Evolutionary conservation across 768 basidiomycete genomes (phyloP), one percentile per base, ranked within the genome.

Genomic region (Fomitopsis serialis): DNA sequence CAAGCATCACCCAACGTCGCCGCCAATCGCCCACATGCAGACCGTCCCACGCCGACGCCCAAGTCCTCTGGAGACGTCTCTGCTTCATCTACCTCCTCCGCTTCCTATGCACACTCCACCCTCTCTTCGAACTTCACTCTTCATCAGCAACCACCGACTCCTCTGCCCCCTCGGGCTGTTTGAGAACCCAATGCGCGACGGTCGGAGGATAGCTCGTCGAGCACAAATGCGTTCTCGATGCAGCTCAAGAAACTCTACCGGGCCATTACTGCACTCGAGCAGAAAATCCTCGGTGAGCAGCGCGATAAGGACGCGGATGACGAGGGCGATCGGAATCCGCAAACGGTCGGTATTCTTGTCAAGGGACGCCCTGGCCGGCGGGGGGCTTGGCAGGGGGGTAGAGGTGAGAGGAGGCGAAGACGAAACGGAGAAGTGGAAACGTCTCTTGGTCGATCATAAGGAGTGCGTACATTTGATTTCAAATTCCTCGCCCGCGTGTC

Each of bases 171-270:
- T 89, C 86, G 81, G 83, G 1, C 66, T 88, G 15, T 87, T 89
- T 48, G 86, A 88, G 34, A 74, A 74, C 53, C 71, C 50, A 68
- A 77, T 47, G 78, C 82, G 49, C 74, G 82, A n/a, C 52, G 61
- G 29, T 64, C 64, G 3, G 72, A 60, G 64, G 59, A 74, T 63
- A 63, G 72, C 66, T 57, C 70, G 55, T 58, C 71, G 21, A 70
- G 78, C 52, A 84, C 77, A 50, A 89, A 84, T 51, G 82, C 83
- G 0, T 86, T 90, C 42, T 82, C 91, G 0, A 60, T 75, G 5
- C 83, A 91, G 61, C 79, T 94, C 53, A 94, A 92, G 72, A 78
- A 78, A 48, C 77, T 92, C 0, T 98, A 98, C 70, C 83, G 93
- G 22, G 80, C 74, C 21, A 94, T 98, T 61, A 84, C 87, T 8